A percentile compares a stretch with the other conserved stretches of the same genome.
Conservation (phyloP, 2,329 filamentous ascomycete species). For the Lachnellula cervina region DNA sequence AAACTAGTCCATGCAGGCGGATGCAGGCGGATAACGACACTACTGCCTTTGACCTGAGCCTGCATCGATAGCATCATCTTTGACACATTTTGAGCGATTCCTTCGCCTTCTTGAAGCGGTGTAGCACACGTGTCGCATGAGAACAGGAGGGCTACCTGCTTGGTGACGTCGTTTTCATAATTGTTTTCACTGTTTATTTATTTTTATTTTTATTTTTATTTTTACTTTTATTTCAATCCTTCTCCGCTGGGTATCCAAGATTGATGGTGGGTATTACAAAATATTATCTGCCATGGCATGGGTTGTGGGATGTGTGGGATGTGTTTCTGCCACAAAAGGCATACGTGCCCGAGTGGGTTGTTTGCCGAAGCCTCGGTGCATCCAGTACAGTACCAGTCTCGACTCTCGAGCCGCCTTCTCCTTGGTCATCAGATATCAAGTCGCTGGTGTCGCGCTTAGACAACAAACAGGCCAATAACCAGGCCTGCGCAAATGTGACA, state of each 20-base stretch:
- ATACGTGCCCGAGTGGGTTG: neutral
- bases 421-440: slow-evolving; percentile 3
- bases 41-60: neutral
- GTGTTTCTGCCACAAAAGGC: slow-evolving; percentile 2
- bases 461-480: slow-evolving; percentile 1
- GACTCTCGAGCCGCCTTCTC: neutral
- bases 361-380: slow-evolving; percentile 2
- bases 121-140: slow-evolving; percentile 18
- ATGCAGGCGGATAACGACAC: slow-evolving; percentile 8
- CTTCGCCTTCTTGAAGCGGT: slow-evolving; percentile 5
- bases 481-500: neutral
- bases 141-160: slow-evolving; percentile 10
- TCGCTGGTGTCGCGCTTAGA: slow-evolving; percentile 8
- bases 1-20: slow-evolving; percentile 5
- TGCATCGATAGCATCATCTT: slow-evolving; percentile 11
- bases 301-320: no score
- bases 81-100: neutral
- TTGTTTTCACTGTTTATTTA: neutral
- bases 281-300: neutral
- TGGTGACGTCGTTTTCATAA: slow-evolving; percentile 12
- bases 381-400: no score
- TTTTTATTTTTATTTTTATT: neutral
- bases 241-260: neutral
- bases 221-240: neutral
- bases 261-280: slow-evolving; percentile 4